Evolutionary conservation across 495 filamentous ascomycete species (phyloP).

Genomic region (Clohesyomyces aquaticus): DNA sequence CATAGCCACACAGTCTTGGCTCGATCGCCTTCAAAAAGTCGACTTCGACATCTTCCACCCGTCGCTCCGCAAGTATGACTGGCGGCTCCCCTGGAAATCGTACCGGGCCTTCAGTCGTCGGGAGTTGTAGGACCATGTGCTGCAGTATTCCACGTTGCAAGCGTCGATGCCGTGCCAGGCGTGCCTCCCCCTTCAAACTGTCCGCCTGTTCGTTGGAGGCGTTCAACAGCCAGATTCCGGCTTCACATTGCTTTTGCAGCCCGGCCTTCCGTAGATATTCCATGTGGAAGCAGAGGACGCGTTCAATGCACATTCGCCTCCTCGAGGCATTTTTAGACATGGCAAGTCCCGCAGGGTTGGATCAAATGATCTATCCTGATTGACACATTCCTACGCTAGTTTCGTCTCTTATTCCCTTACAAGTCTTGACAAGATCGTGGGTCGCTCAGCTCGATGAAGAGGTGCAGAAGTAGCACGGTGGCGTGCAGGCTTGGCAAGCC

Average conservation of each 20-base stretch:
- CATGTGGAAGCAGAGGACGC: too few species aligned
- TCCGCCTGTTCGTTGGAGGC: background rate
- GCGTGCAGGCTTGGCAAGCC: background rate
- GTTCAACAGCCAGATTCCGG: too few species aligned
- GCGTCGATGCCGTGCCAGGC: background rate
- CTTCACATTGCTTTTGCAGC: too few species aligned
- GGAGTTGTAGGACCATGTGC: conserved; percentile 39
- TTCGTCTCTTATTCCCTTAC: background rate
- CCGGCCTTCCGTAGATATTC: too few species aligned
- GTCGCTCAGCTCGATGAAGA: background rate
- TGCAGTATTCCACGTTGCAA: background rate
- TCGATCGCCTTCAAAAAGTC: conserved; percentile 71
- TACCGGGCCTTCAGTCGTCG: conserved; percentile 70
- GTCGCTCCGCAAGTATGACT: conserved; percentile 69
- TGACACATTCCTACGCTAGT: background rate
- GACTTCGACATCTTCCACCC: conserved; percentile 82
- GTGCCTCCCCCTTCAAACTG: background rate
- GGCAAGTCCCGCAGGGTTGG: background rate
- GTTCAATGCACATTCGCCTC: too few species aligned
- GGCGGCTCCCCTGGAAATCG: conserved; percentile 85
- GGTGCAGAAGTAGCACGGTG: background rate
- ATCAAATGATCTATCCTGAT: background rate
- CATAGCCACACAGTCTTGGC: conserved; percentile 75
- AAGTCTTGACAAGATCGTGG: background rate
- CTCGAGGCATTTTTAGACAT: background rate